Evolutionary conservation across 225 moss, liverwort and hornwort genomes (phyloP).

Genomic region (Physcomitrium patens): DNA sequence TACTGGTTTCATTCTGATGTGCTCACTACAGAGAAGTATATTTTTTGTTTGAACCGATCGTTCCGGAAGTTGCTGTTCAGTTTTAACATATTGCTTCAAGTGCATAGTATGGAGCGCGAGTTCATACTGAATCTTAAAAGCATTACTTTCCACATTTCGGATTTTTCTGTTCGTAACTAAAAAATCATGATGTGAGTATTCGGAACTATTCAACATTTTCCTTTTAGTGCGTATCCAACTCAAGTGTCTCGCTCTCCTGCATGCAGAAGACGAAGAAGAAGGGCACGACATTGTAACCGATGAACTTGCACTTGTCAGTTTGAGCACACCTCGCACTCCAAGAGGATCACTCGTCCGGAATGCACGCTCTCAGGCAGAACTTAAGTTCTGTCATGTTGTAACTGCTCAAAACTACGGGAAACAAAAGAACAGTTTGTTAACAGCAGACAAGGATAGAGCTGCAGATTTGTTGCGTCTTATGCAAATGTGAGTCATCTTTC

Average conservation of each 20-base stretch:
- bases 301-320: slow-evolving; percentile 49
- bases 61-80: slow-evolving; percentile 12
- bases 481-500: slow-evolving; percentile 44
- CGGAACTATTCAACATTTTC: slow-evolving; percentile 1
- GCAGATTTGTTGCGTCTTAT: slow-evolving; percentile 64
- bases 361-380: slow-evolving; percentile 67
- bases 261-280: slow-evolving; percentile 62
- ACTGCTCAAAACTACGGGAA: slow-evolving; percentile 66
- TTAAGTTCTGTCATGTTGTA: slow-evolving; percentile 69
- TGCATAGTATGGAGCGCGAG: slow-evolving; percentile 4
- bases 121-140: neutral
- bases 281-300: slow-evolving; percentile 47
- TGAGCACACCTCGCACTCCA: slow-evolving; percentile 50
- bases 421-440: slow-evolving; percentile 51
- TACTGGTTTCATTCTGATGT: slow-evolving; percentile 26
- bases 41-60: neutral
- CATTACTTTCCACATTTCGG: neutral
- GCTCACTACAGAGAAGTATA: neutral
- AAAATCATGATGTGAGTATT: neutral
- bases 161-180: neutral
- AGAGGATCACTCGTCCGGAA: slow-evolving; percentile 47
- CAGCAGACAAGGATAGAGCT: slow-evolving; percentile 55
- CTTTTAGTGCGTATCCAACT: neutral
- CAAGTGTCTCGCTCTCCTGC: slow-evolving; percentile 11
- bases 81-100: slow-evolving; percentile 15